phyloP scores from a whole-genome alignment of 495 filamentous ascomycete genomes.

The Peziza echinospora region DNA sequence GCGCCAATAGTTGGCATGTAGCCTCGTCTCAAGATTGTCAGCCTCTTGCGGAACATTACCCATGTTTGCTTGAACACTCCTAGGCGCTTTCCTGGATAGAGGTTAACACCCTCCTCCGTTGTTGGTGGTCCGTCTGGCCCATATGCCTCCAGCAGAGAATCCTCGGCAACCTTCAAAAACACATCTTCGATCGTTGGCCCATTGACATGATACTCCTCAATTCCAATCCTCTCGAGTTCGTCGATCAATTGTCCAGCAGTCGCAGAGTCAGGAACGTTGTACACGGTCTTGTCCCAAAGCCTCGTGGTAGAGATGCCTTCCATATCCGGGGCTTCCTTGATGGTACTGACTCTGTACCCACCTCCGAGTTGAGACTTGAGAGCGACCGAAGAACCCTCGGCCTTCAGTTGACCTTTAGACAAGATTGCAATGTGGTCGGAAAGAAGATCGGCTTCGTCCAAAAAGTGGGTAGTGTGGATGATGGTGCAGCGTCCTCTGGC shows the following conservation, averaged over 20 bases:
- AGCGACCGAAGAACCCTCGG: slow-evolving; percentile 54
- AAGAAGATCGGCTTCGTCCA: slow-evolving; percentile 57
- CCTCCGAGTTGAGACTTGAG: slow-evolving; percentile 46
- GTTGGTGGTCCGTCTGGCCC: slow-evolving; percentile 19
- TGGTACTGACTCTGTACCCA: slow-evolving; percentile 57
- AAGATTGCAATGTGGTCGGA: slow-evolving; percentile 61
- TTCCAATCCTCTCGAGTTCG: slow-evolving; percentile 36
- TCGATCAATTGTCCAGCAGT: slow-evolving; percentile 44
- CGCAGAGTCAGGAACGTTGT: slow-evolving; percentile 39
- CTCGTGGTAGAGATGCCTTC: slow-evolving; percentile 33
- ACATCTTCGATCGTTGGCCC: slow-evolving; percentile 78
- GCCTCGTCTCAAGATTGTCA: slow-evolving; percentile 53
- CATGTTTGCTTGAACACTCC: slow-evolving; percentile 40
- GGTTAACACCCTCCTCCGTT: slow-evolving; percentile 25
- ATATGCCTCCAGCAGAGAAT: slow-evolving; percentile 21
- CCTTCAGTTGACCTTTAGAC: slow-evolving; percentile 47
- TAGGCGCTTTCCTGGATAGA: slow-evolving; percentile 45
- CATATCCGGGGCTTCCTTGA: slow-evolving; percentile 32
- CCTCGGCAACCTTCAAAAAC: slow-evolving; percentile 62
- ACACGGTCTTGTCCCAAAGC: slow-evolving; percentile 46
- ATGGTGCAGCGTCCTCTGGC: slow-evolving; percentile 59
- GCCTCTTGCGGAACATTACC: slow-evolving; percentile 56
- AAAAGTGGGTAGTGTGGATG: slow-evolving; percentile 66
- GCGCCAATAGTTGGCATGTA: slow-evolving; percentile 51
- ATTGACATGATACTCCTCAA: slow-evolving; percentile 51